Conservation (phyloP, 305 asterid species). For the Coffea humblotiana region DNA sequence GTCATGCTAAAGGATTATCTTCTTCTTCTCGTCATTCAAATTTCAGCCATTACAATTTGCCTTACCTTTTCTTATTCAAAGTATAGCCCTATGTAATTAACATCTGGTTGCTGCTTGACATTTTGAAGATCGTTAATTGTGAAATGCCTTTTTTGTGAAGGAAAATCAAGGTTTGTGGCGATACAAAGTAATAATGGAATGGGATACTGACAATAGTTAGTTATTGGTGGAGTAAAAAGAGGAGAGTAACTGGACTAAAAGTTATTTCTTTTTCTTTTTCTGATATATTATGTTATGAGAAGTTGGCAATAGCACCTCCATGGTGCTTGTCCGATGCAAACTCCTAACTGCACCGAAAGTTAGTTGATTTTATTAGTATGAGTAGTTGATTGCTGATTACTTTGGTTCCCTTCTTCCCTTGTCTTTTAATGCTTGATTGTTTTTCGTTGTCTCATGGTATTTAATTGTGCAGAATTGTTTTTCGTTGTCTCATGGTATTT, state of each 20-base stretch:
- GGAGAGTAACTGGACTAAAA: too few species aligned
- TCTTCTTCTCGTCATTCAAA: background rate
- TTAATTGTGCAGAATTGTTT: slow-evolving; percentile 9
- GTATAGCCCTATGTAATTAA: background rate
- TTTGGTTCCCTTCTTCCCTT: too few species aligned
- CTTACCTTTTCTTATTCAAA: background rate
- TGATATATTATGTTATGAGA: background rate
- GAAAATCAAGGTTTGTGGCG: background rate
- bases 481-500: background rate
- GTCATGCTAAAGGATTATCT: background rate
- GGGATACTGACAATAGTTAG: too few species aligned
- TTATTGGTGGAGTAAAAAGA: too few species aligned
- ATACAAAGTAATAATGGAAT: too few species aligned
- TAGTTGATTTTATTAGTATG: too few species aligned
- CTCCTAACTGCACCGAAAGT: too few species aligned
- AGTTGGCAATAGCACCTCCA: background rate
- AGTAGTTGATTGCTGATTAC: too few species aligned
- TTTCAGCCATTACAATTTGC: too few species aligned
- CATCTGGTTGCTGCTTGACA: background rate
- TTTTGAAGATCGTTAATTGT: background rate
- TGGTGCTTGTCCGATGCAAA: background rate
- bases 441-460: background rate
- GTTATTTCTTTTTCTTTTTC: too few species aligned
- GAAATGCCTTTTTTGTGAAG: background rate
- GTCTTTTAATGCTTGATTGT: background rate